phyloP scores from a whole-genome alignment of 2,329 filamentous ascomycete species.

The Hymenoscyphus fraxineus region DNA sequence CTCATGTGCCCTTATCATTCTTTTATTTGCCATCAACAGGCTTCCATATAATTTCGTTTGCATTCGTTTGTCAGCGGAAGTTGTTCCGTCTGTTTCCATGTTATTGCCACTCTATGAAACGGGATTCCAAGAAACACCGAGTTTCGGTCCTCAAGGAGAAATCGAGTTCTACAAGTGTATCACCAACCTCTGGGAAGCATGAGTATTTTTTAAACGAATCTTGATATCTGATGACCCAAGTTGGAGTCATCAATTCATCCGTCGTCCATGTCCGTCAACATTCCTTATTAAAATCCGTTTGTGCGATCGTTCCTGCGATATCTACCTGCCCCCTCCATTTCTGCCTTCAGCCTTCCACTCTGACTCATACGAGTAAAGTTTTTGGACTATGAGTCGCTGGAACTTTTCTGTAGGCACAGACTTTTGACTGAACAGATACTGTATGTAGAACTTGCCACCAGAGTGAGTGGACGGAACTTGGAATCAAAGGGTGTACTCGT shows the following conservation, averaged over 20 bases:
- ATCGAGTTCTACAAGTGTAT: background rate
- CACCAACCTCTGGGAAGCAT: background rate
- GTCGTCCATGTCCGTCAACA: background rate
- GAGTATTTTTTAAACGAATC: background rate
- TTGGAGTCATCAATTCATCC: background rate
- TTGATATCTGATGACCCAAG: background rate
- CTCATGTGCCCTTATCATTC: background rate
- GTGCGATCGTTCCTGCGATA: background rate
- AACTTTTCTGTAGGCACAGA: background rate
- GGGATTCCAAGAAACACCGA: background rate
- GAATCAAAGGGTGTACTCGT: too few species aligned
- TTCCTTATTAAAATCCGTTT: background rate
- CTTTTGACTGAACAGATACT: background rate
- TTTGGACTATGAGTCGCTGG: background rate
- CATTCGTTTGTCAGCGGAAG: background rate
- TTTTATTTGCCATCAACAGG: background rate
- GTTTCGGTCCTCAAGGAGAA: conserved; percentile 1
- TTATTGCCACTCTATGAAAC: background rate
- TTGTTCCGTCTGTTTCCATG: background rate
- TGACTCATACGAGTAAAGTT: background rate
- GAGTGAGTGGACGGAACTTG: too few species aligned
- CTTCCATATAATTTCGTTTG: too few species aligned
- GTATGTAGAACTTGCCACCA: too few species aligned
- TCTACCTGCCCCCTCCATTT: background rate
- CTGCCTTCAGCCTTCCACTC: background rate